Base-by-base conservation (phyloP, 2,329 filamentous ascomycete genomes). In the Allantophomopsis cytisporea region DNA sequence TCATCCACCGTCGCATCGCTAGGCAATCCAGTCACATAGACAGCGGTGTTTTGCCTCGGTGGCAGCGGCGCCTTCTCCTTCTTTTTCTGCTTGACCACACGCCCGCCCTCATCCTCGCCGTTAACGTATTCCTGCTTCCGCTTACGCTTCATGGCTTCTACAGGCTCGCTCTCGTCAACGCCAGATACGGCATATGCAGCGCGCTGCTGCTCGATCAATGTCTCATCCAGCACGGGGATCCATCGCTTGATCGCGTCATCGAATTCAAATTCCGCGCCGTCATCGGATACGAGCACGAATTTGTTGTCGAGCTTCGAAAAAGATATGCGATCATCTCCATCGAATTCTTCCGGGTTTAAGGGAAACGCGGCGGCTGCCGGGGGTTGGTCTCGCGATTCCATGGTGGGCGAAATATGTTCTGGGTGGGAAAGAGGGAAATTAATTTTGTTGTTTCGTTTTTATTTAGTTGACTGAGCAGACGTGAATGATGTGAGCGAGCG, bases 21-120 rank as follows among this genome's bases (percentile, higher is more conserved):
- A 0, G 91, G 93, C 4, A 98, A 72, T 11, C 83, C 85, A 4
- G 87, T 94, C 36, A 95, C 83, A 63, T 89, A 98, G 47, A 98
- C 74, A 33, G 89, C 89, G 5, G 84, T 94, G 58, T 95, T 96
- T 50, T 88, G 69, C 43, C 66, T 60, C 42, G 45, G 53, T 30
- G 56, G 56, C 7, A 49, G 59, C 46, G 45, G 52, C 11, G 53
- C 51, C 40, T 53, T 57, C 33, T 47, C 37, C 47, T 54, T 57
- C 46, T 58, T 58, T 11, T 50, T 45, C n/a, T 49, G 48, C 48
- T 57, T 57, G 4, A 44, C 42, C 18, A 46, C 46, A 30, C 55
- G 47, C 35, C 54, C 54, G 15, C 50, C 49, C 45, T 55, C 52
- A 52, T 71, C 66, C 40, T 69, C 65, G 6, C 61, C 62, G 48